Percentiles rank a stretch among this genome's conserved stretches.
Evolutionary conservation across 306 rosid genomes (phyloP).

Genomic region (Rosa rugosa): DNA sequence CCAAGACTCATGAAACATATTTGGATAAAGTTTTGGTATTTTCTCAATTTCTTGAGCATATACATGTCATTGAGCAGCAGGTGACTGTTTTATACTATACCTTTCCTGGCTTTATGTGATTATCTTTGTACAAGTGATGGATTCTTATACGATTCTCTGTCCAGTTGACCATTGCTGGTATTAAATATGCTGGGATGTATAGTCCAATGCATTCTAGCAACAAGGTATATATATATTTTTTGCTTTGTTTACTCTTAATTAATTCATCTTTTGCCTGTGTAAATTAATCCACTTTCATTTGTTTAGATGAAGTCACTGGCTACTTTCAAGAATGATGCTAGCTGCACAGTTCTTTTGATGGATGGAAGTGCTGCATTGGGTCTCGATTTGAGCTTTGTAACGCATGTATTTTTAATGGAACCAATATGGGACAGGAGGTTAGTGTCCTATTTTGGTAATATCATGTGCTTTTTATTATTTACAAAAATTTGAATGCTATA

Average conservation of each 20-base stretch:
- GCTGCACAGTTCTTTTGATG: constrained; percentile 91
- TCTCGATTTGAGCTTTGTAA: constrained; percentile 93
- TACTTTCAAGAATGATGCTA: constrained; percentile 74
- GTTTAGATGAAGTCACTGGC: constrained; percentile 84
- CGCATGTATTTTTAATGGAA: constrained; percentile 90
- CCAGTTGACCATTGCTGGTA: constrained; percentile 79
- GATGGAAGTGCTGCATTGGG: constrained; percentile 99
- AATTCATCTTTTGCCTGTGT: constrained; percentile 12
- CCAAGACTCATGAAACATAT: constrained; percentile 27
- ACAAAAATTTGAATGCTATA: not conserved
- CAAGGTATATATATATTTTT: constrained; percentile 48
- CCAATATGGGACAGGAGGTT: constrained; percentile 99
- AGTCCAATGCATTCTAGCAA: constrained; percentile 86
- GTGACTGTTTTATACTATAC: constrained; percentile 33
- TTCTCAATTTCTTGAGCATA: constrained; percentile 98
- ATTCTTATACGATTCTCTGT: constrained; percentile 26
- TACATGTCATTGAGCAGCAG: constrained; percentile 97
- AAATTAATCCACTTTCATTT: constrained; percentile 30
- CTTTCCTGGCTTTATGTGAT: constrained; percentile 16
- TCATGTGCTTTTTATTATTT: not conserved
- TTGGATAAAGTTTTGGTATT: constrained; percentile 82
- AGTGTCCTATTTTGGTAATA: not conserved
- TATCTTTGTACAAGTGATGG: constrained; percentile 17
- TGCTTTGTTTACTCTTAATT: not conserved
- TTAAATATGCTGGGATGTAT: constrained; percentile 85